These are phyloP conservation scores for Eutypella sp. DNA, from an alignment of 2,329 filamentous ascomycete genomes.

Conservation along the genomic window DNA sequence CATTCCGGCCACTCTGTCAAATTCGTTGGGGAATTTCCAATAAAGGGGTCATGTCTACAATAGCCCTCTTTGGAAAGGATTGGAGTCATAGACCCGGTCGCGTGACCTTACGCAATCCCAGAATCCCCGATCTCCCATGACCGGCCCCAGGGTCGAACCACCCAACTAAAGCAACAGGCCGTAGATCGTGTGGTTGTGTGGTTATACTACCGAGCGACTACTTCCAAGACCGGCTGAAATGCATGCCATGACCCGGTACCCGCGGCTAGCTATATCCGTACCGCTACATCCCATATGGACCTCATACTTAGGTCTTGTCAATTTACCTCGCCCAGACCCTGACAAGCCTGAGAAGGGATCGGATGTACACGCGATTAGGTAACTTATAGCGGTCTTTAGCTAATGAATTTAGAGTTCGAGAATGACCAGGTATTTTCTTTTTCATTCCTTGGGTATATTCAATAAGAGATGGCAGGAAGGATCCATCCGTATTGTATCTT, in stretches of 20 bases:
- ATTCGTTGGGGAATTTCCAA: too few relatives aligned
- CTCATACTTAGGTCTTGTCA: too few relatives aligned
- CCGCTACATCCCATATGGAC: too few relatives aligned
- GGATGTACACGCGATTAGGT: too few relatives aligned
- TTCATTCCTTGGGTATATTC: not conserved
- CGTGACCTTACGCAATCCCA: not conserved
- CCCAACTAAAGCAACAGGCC: not conserved
- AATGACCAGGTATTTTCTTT: not conserved
- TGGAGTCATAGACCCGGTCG: not conserved
- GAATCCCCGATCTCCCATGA: not conserved
- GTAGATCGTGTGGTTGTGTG: not conserved
- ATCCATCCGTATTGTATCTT: too few relatives aligned
- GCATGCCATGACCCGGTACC: not conserved
- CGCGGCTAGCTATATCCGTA: not conserved
- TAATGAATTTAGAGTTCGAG: not conserved
- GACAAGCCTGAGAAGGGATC: too few relatives aligned
- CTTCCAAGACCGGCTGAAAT: too few relatives aligned
- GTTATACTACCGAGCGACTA: too few relatives aligned
- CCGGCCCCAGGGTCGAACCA: not conserved
- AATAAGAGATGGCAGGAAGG: too few relatives aligned
- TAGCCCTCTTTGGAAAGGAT: not conserved
- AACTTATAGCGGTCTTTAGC: not conserved
- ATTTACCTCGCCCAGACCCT: too few relatives aligned
- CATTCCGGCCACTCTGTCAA: too few relatives aligned
- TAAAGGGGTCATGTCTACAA: too few relatives aligned